These are phyloP conservation scores for Scheffersomyces illinoinensis DNA, from an alignment of 1,139 yeast genomes.

Conservation along the genomic window DNA sequence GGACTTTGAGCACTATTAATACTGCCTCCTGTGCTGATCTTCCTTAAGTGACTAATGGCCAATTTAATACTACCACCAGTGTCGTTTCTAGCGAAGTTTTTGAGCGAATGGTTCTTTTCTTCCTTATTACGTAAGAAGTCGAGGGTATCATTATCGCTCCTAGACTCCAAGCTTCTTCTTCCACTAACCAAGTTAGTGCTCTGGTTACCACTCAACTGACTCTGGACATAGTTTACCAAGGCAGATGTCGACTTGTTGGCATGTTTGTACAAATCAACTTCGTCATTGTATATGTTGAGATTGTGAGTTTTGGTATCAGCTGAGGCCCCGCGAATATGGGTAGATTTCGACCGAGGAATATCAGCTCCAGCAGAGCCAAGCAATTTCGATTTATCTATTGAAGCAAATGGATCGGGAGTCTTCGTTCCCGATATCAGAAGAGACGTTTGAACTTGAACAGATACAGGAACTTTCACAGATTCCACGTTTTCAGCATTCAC, in stretches of 20 bases:
- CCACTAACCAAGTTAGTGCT: slow-evolving; percentile 2
- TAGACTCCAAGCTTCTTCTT: slow-evolving; percentile 18
- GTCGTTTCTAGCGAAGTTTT: slow-evolving; percentile 21
- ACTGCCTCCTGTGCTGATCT: slow-evolving; percentile 42
- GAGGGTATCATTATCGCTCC: slow-evolving; percentile 28
- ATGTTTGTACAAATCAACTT: slow-evolving; percentile 1
- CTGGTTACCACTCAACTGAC: slow-evolving; percentile 23
- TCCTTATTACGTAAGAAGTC: slow-evolving; percentile 62
- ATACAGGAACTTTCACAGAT: neutral
- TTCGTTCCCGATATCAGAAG: slow-evolving; percentile 1
- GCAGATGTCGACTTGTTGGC: slow-evolving; percentile 22
- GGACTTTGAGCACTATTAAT: slow-evolving; percentile 12
- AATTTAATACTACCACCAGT: slow-evolving; percentile 51
- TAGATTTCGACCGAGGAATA: slow-evolving; percentile 20
- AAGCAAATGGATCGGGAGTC: slow-evolving; percentile 37
- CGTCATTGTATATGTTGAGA: slow-evolving; percentile 11
- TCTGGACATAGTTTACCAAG: slow-evolving; percentile 36
- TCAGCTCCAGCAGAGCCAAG: neutral
- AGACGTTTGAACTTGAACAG: neutral
- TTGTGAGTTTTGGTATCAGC: neutral
- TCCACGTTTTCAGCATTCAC: neutral
- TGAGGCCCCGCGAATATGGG: slow-evolving; percentile 8
- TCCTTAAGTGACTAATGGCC: slow-evolving; percentile 35
- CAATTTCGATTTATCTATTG: slow-evolving; percentile 39
- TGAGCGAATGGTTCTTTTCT: slow-evolving; percentile 17